A percentile compares a stretch with the other conserved stretches of the same genome.
These are phyloP conservation scores for Meira miltonrushii DNA, from an alignment of 1,284 basidiomycete species.

Conservation along the genomic window DNA sequence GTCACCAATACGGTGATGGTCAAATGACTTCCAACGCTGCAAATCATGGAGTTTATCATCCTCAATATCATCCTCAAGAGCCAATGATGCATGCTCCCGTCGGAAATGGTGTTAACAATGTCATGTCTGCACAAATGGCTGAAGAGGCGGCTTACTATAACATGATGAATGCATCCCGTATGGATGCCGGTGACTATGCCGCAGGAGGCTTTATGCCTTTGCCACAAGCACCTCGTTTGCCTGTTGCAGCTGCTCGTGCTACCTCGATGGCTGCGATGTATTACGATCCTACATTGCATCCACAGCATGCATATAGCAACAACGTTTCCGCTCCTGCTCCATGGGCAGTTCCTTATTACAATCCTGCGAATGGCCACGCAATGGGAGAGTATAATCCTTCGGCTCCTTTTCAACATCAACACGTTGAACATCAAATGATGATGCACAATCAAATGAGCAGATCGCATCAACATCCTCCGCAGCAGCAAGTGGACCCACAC, in stretches of 20 bases:
- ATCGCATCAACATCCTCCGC: conserved; percentile 8
- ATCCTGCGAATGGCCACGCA: conserved; percentile 1
- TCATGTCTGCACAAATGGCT: background rate
- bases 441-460: conserved; percentile 10
- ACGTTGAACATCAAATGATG: conserved; percentile 15
- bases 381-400: background rate
- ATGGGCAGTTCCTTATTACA: background rate
- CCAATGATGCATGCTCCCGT: background rate
- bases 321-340: background rate
- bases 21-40: no score
- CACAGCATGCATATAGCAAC: conserved; percentile 4
- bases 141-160: background rate
- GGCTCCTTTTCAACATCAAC: conserved; percentile 9
- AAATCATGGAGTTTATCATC: background rate
- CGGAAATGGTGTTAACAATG: background rate
- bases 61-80: conserved; percentile 2
- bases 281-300: conserved; percentile 10
- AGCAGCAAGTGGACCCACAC: background rate
- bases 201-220: conserved; percentile 5
- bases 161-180: background rate
- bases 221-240: conserved; percentile 14
- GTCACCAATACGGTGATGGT: no score
- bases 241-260: conserved; percentile 14
- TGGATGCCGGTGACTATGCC: background rate
- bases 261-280: conserved; percentile 4